Percentiles rank a stretch among this genome's conserved stretches.
These are phyloP conservation scores for Paragyromitra xinjiangensis DNA, from an alignment of 495 filamentous ascomycete species.

Conservation along the genomic window DNA sequence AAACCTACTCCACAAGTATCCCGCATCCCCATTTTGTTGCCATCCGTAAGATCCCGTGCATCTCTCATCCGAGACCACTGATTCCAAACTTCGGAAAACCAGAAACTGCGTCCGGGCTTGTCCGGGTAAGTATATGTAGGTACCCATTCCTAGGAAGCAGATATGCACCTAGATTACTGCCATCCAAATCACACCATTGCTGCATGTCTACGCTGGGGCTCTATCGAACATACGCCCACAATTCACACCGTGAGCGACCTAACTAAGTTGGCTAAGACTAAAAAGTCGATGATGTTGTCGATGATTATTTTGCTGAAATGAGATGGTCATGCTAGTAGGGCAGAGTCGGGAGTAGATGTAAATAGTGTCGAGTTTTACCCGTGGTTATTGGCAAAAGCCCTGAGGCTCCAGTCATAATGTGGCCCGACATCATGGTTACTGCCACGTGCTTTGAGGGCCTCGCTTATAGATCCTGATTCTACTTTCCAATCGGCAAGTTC, in stretches of 20 bases:
- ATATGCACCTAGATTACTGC: not conserved
- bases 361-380: constrained; percentile 17
- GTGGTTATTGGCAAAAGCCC: constrained; percentile 12
- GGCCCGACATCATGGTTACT: constrained; percentile 19
- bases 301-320: not conserved
- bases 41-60: not conserved
- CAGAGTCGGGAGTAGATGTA: not conserved
- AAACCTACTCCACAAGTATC: not conserved
- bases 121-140: not conserved
- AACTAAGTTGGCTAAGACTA: too few species aligned
- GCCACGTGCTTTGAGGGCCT: constrained; percentile 21
- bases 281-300: too few species aligned
- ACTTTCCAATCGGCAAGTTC: not conserved
- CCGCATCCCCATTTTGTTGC: not conserved
- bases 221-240: too few species aligned
- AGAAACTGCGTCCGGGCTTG: not conserved
- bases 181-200: constrained; percentile 5
- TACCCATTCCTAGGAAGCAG: not conserved
- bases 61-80: not conserved
- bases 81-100: not conserved
- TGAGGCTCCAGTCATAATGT: constrained; percentile 19
- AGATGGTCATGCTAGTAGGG: not conserved
- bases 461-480: constrained; percentile 27
- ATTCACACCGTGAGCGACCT: too few species aligned
- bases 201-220: not conserved